A percentile compares a stretch with the other conserved stretches of the same genome.
phyloP scores from a whole-genome alignment of 495 filamentous ascomycete species.

The Talaromyces nanjingensis region DNA sequence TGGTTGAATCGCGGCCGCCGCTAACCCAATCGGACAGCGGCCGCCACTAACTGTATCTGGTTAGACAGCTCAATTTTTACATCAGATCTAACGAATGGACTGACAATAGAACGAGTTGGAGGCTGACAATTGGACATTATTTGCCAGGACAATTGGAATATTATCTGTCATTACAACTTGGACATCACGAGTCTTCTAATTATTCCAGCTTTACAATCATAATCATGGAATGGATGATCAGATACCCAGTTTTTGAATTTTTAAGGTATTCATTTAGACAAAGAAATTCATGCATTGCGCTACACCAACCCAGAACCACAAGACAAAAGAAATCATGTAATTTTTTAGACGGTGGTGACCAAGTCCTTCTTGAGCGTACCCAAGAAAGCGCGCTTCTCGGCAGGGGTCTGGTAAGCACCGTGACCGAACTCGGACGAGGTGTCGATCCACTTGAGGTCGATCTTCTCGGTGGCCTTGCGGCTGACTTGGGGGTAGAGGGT shows the following conservation, averaged over 20 bases:
- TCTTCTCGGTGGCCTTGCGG: slow-evolving; percentile 92
- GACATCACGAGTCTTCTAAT: too few species aligned
- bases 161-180: too few species aligned
- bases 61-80: not conserved
- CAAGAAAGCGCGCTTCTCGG: slow-evolving; percentile 96
- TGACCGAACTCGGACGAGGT: slow-evolving; percentile 99
- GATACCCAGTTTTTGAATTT: not conserved
- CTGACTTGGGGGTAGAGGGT: slow-evolving; percentile 98
- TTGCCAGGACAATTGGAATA: too few species aligned
- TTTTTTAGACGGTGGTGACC: slow-evolving; percentile 57
- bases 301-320: slow-evolving; percentile 15
- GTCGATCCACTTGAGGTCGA: slow-evolving; percentile 99
- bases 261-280: slow-evolving; percentile 8
- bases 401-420: slow-evolving; percentile 96
- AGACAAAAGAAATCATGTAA: slow-evolving; percentile 42
- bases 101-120: not conserved
- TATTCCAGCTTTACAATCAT: too few species aligned
- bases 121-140: not conserved
- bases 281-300: slow-evolving; percentile 8
- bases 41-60: not conserved
- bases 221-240: not conserved
- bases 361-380: slow-evolving; percentile 99
- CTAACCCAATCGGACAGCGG: not conserved
- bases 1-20: not conserved
- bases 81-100: too few species aligned